Percentiles rank a stretch among this genome's conserved stretches.
These are phyloP conservation scores for Schoenoplectus triqueter DNA, from an alignment of 202 grass and related monocot species.

Conservation along the genomic window DNA sequence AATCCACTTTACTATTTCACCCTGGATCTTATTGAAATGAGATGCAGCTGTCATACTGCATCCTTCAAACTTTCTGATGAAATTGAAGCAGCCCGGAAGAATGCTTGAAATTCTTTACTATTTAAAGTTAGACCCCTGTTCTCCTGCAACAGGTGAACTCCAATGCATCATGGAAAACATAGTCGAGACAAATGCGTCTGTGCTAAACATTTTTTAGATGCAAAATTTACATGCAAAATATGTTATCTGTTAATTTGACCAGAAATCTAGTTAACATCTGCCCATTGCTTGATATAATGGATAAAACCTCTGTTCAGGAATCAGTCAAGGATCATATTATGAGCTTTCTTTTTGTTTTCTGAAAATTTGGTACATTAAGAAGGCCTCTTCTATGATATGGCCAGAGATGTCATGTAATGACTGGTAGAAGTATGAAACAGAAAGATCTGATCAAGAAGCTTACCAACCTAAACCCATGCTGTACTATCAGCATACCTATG, in stretches of 20 bases:
- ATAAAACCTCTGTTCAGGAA: not conserved
- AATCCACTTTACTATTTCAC: not conserved
- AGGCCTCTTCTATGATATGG: not conserved
- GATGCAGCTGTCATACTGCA: not conserved
- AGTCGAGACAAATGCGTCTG: not conserved
- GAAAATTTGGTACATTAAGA: not conserved
- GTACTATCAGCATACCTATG: constrained; percentile 3
- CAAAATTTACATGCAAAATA: not conserved
- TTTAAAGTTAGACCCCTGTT: not conserved
- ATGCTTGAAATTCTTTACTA: constrained; percentile 7
- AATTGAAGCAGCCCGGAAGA: constrained; percentile 9
- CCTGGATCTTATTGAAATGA: constrained; percentile 23
- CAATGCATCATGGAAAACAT: not conserved
- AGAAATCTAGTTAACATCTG: not conserved
- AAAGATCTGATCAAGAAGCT: not conserved
- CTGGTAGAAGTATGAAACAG: not conserved
- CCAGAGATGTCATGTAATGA: not conserved
- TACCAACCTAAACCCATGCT: not conserved
- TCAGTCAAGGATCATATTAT: not conserved
- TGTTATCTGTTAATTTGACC: not conserved
- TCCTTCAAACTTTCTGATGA: not conserved
- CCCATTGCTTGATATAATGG: not conserved
- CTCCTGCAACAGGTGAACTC: not conserved
- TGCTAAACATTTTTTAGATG: not conserved
- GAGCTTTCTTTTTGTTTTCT: not conserved